These are phyloP conservation scores for Avicennia marina DNA, from an alignment of 257 asterid species.

Conservation along the genomic window DNA sequence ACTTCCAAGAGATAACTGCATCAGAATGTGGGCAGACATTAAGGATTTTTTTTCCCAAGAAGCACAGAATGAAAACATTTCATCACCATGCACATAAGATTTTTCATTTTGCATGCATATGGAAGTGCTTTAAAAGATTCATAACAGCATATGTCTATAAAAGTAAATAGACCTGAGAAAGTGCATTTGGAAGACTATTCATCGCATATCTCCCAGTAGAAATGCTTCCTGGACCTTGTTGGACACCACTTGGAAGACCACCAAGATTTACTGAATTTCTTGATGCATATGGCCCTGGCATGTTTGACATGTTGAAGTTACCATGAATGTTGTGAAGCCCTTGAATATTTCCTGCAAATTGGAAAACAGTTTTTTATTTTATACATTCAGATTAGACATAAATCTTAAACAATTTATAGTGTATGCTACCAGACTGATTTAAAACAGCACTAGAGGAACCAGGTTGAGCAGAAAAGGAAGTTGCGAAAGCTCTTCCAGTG, in stretches of 20 bases:
- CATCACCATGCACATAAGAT: slow-evolving; percentile 11
- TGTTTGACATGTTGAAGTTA: slow-evolving; percentile 62
- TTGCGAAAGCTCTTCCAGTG: slow-evolving; percentile 53
- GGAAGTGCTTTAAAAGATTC: slow-evolving; percentile 9
- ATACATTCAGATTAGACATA: slow-evolving; percentile 1
- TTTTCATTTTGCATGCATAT: slow-evolving; percentile 2
- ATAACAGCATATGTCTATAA: slow-evolving; percentile 9
- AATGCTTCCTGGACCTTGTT: slow-evolving; percentile 65
- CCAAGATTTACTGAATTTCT: slow-evolving; percentile 60
- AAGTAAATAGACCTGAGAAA: slow-evolving; percentile 59
- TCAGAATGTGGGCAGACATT: slow-evolving; percentile 20
- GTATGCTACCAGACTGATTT: slow-evolving; percentile 59
- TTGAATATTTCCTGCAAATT: slow-evolving; percentile 51
- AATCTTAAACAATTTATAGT: slow-evolving; percentile 19
- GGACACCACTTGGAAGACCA: slow-evolving; percentile 64
- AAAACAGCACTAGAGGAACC: slow-evolving; percentile 65
- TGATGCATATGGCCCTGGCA: slow-evolving; percentile 61
- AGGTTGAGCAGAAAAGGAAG: slow-evolving; percentile 66
- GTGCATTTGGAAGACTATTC: slow-evolving; percentile 60
- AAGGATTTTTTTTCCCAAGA: neutral
- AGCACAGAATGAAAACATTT: slow-evolving; percentile 5
- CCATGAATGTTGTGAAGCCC: slow-evolving; percentile 74
- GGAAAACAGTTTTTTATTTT: slow-evolving; percentile 3
- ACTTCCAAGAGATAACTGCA: slow-evolving; percentile 73
- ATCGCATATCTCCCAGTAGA: slow-evolving; percentile 65